These are phyloP conservation scores for Aspergillus hancockii DNA, from an alignment of 495 filamentous ascomycete genomes.

Conservation along the genomic window DNA sequence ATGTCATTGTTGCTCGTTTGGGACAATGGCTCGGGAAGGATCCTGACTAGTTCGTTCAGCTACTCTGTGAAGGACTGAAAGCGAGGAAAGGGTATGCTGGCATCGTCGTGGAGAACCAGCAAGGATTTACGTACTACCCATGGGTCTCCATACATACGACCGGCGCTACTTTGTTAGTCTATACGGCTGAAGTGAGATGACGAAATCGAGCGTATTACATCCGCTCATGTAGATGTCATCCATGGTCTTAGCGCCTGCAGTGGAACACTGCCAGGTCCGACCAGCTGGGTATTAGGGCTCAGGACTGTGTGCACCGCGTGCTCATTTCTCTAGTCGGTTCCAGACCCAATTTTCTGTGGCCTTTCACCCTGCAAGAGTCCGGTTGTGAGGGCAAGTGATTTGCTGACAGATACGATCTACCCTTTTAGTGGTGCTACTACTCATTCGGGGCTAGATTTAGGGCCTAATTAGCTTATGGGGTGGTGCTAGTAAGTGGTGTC, in stretches of 20 bases:
- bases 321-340: conserved; percentile 9
- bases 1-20: conserved; percentile 4
- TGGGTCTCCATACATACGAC: neutral
- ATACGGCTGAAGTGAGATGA: neutral
- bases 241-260: conserved; percentile 16
- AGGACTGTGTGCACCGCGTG: conserved; percentile 20
- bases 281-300: conserved; percentile 10
- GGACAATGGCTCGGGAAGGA: conserved; percentile 6
- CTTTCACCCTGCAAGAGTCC: conserved; percentile 8
- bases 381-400: conserved; percentile 2
- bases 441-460: conserved; percentile 6
- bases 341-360: conserved; percentile 2
- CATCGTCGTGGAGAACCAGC: neutral
- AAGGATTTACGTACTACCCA: neutral
- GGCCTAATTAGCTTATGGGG: conserved; percentile 8
- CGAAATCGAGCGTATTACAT: neutral
- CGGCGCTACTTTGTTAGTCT: neutral
- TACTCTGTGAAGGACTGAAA: neutral
- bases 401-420: conserved; percentile 18
- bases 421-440: conserved; percentile 7
- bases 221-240: conserved; percentile 7
- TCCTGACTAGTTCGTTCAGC: neutral
- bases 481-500: conserved; percentile 3
- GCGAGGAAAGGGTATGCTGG: neutral
- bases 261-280: conserved; percentile 2